Evolutionary conservation across 139 green algal genomes (phyloP), one percentile per base, ranked within the genome.

Genomic region (Coelastrella sp.): DNA sequence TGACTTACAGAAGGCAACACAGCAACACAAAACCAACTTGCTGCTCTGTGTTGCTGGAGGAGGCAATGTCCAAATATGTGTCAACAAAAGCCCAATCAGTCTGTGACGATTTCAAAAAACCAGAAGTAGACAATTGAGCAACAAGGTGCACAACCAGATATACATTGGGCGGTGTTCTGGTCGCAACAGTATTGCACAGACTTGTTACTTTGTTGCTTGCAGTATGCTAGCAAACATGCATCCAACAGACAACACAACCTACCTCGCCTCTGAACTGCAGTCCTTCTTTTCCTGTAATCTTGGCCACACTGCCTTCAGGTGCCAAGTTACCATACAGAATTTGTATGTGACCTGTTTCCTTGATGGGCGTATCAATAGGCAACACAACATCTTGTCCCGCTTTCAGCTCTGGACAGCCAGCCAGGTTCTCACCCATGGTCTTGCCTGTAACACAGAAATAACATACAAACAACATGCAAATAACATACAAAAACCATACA

Each of bases 311-410:
- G 35, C 97, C 97, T 82, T 97, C 94, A 15, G 95, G 95, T 0
- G 96, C 94, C 27, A 99, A 82, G 92, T 99, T 99, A 79, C 97
- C 97, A 87, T 99, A 99, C 75, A 99, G 85, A 76, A 98, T 97
- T 91, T 98, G 94, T 41, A 92, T 79, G 75, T 91, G 89, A 25
- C 85, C 93, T 45, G 37, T 66, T 1, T 68, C 3, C 91, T 99
- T 99, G 91, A 99, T 99, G 79, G 97, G 96, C 25, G 80, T 87
- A 27, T 97, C 92, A n/a, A 97, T 30, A 11, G 95, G 93, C 72
- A 96, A 73, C 82, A 99, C 96, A 21, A 99, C 92, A 60, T 96
- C 83, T 90, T 99, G 97, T 1, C 95, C 95, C n/a, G 90, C 91
- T 34, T 86, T 93, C 38, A 99, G 92, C 76, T 92, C 91, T n/a